phyloP scores from a whole-genome alignment of 2,329 filamentous ascomycete species.

The Westerdykella sp. region DNA sequence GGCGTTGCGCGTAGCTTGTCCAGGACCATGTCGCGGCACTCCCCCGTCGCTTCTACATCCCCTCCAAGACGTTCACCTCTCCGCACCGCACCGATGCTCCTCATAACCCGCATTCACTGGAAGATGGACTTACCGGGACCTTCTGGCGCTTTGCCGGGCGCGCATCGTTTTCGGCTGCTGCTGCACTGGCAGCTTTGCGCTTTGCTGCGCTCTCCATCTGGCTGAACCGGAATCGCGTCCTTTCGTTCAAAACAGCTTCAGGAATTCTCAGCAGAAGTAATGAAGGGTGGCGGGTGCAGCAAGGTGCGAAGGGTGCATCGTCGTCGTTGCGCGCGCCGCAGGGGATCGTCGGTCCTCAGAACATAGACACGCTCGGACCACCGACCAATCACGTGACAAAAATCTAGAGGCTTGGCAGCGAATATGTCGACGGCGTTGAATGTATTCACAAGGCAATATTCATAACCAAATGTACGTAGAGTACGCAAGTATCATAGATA shows the following conservation, averaged over 20 bases:
- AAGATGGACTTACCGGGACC: conserved; percentile 49
- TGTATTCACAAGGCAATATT: no score
- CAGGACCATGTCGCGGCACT: conserved; percentile 16
- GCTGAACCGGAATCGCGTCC: conserved; percentile 25
- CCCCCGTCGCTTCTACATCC: conserved; percentile 14
- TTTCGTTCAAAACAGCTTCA: conserved; percentile 15
- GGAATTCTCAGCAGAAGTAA: conserved; percentile 7
- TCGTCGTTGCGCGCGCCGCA: neutral
- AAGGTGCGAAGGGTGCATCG: conserved; percentile 18
- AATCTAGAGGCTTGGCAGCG: no score
- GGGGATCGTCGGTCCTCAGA: neutral
- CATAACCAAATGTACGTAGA: no score
- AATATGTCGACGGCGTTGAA: no score
- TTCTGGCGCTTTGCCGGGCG: conserved; percentile 55
- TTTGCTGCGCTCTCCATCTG: conserved; percentile 46
- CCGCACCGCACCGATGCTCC: conserved; percentile 15
- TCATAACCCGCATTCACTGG: conserved; percentile 11
- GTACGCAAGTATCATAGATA: no score
- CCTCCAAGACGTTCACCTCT: conserved; percentile 10
- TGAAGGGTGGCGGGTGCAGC: conserved; percentile 26
- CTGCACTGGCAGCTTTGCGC: conserved; percentile 49
- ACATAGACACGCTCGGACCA: no score
- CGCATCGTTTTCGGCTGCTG: conserved; percentile 46
- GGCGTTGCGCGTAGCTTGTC: conserved; percentile 27
- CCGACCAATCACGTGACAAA: no score